Conservation (phyloP, 169 alveolate genomes). For the Plasmodium knowlesi region DNA sequence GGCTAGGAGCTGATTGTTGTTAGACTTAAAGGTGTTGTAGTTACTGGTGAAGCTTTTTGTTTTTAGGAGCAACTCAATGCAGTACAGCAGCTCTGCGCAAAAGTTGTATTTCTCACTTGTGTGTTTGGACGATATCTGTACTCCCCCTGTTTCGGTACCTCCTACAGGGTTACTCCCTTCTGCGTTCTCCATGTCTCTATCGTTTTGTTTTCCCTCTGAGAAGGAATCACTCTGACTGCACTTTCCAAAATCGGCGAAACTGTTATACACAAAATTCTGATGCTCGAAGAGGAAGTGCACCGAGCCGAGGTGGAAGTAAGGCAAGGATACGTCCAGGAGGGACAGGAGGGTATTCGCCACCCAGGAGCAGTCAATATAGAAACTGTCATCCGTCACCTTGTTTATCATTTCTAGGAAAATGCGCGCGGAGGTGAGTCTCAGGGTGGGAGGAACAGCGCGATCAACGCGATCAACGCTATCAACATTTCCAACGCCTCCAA, state of each 20-base stretch:
- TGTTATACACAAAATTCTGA: slow-evolving; percentile 7
- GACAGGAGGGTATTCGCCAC: slow-evolving; percentile 2
- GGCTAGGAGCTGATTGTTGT: slow-evolving; percentile 24
- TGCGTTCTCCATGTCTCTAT: background rate
- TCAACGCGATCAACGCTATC: background rate
- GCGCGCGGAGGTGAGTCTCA: slow-evolving; percentile 4
- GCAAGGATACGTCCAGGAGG: slow-evolving; percentile 20
- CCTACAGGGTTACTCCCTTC: background rate
- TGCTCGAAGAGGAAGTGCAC: slow-evolving; percentile 5
- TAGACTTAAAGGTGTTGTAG: slow-evolving; percentile 29
- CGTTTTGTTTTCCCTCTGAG: background rate
- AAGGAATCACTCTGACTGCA: background rate
- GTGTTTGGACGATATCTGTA: background rate
- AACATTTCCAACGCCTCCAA: background rate
- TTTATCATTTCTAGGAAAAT: slow-evolving; percentile 50
- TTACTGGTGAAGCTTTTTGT: slow-evolving; percentile 38
- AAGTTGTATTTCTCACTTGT: slow-evolving; percentile 10
- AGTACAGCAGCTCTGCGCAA: slow-evolving; percentile 20
- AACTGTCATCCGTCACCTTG: slow-evolving; percentile 18
- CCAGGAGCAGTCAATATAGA: slow-evolving; percentile 70
- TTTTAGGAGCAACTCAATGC: slow-evolving; percentile 38
- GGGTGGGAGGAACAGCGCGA: background rate
- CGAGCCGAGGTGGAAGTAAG: slow-evolving; percentile 11
- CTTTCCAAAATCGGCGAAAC: background rate
- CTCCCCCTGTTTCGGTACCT: background rate